Evolutionary conservation across 2,329 filamentous ascomycete genomes (phyloP), one percentile per base, ranked within the genome.

Genomic region (Fusarium metavorans): DNA sequence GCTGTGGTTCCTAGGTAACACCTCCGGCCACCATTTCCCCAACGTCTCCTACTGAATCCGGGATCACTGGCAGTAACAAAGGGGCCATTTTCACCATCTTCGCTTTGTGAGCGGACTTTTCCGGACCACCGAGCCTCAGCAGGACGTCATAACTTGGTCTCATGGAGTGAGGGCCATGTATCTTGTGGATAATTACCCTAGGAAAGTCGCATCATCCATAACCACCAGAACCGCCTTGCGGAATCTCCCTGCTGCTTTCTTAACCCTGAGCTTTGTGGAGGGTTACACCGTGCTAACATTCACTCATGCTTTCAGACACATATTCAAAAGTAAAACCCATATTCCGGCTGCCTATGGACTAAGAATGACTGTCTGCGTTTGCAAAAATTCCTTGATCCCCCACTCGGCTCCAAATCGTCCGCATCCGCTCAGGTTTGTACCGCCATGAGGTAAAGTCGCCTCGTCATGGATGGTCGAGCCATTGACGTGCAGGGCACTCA

Each of bases 181-280:
- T 30, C 7, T 50, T 16, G 25, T 50, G 14, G 45, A 50, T 25
- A 9, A 6, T 18, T 50, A 27, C 25, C 45, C 25, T n/a, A 11
- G 13, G 25, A 25, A 18, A 27, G 45, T 25, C 14, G 45, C 25
- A 27, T 50, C 45, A 9, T 25, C 45, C 20, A 25, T 50, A 2
- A 25, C 25, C 14, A 25, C 45, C 20, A 50, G 23, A 18, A 50
- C 45, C 10, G 13, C 30, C 7, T 27, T 32, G 18, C 45, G 25
- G 8, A 50, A 16, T 13, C 20, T 27, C 8, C 16, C 45, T 27
- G 45, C 25, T 27, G 11, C 45, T 14, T 50, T 50, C 30, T 30
- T 50, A 18, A 23, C 89, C 1, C 81, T 92, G 3, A 32, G 30
- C 18, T 41, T 41, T 18, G 37, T 32, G 18, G 37, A 41, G 16